Base-by-base conservation (phyloP, 148 eudicot genomes). In the Rhododendron molle region DNA sequence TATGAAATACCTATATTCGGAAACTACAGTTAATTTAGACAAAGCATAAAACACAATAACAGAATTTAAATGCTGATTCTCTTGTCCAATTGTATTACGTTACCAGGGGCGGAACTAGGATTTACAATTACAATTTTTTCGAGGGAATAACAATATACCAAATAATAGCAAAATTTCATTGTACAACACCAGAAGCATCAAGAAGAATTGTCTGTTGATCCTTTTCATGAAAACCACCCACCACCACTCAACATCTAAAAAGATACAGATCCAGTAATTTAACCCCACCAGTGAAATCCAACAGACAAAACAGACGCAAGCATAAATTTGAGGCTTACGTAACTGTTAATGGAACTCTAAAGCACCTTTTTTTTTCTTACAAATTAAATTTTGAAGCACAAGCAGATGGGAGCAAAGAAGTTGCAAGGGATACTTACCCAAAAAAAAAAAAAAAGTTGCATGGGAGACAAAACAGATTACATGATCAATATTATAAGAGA, bases 1-100 rank as follows among this genome's bases (percentile, higher is more conserved):
- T 93, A 95, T 84, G 96, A 91, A 77, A 95, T 89, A 67, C 96
- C 98, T 95, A 89, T 40, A 87, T 40, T 58, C 43, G 62, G 58
- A 77, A 80, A 83, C 23, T 46, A 49, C 67, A 76, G 40, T 38
- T 62, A 11, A 83, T 67, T 43, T 20, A 40, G 43, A 83, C 60
- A 76, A 8, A n/a, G 58, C 21, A 81, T 26, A n/a, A 58, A 74
- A 77, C 54, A 62, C 10, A 7, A n/a, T 34, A 44, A 81, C 32
- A 72, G 58, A 13, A 6, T 46, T 38, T 67, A 80, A 78, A 81
- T 69, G 84, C 47, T 60, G 56, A 38, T 52, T 81, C 10, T 52
- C 83, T 18, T 2, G 69, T 18, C 34, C 46, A 62, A 62, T 30
- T 8, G 83, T 32, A 32, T 81, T 9, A 15, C 13, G 20, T 11